Conservation (phyloP, 2,329 filamentous ascomycete genomes). For the Penicillium vulpinum region DNA sequence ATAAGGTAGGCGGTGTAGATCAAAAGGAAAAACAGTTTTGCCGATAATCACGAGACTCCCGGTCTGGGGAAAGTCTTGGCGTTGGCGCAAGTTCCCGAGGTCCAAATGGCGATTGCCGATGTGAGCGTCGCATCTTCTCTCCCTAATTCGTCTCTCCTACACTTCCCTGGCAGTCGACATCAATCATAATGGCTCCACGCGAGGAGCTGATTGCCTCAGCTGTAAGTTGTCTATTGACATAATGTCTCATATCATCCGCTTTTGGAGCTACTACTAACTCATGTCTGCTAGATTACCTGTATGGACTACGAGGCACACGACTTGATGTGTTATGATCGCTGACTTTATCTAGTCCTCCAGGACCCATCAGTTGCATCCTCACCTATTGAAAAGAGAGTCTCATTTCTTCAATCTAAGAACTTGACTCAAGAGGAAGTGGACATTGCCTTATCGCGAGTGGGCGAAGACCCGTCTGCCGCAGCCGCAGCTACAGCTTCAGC, state of each 20-base stretch:
- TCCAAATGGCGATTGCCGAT: constrained; percentile 35
- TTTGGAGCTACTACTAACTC: constrained; percentile 28
- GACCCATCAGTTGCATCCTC: constrained; percentile 88
- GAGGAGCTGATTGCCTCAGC: constrained; percentile 89
- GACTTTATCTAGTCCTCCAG: constrained; percentile 69
- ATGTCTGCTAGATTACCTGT: constrained; percentile 51
- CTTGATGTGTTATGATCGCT: constrained; percentile 13
- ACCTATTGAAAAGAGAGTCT: constrained; percentile 87
- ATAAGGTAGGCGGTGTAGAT: constrained; percentile 32
- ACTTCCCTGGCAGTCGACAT: constrained; percentile 12
- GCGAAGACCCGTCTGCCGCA: constrained; percentile 56
- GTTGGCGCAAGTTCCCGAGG: constrained; percentile 38
- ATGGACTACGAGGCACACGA: constrained; percentile 27
- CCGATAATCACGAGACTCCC: constrained; percentile 33
- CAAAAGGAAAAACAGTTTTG: constrained; percentile 20
- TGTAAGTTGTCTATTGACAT: constrained; percentile 49
- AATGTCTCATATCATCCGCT: constrained; percentile 27
- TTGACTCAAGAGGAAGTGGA: constrained; percentile 95
- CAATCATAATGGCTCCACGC: constrained; percentile 71
- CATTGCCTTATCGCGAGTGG: constrained; percentile 72
- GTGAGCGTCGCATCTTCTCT: constrained; percentile 18
- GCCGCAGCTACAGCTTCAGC: constrained; percentile 47
- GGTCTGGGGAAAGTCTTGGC: constrained; percentile 35
- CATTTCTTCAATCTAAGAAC: constrained; percentile 95
- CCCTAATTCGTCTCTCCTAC: constrained; percentile 13